Evolutionary conservation across 495 filamentous ascomycete species (phyloP), one percentile per base, ranked within the genome.

Genomic region (Penicillium ucsense): DNA sequence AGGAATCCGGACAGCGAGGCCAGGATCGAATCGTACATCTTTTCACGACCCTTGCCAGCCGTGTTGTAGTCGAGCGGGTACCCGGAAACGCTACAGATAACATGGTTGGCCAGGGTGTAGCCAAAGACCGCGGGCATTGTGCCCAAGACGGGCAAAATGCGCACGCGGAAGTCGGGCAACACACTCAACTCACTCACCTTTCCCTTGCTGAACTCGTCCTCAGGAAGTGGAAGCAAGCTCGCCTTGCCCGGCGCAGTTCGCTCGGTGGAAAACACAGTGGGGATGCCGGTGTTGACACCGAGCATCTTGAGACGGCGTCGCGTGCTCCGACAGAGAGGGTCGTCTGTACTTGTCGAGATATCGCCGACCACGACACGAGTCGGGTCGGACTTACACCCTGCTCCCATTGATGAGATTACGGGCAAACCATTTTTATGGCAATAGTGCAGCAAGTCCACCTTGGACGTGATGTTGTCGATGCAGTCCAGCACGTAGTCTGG

Each of bases 111-210:
- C 29, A 84, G 76, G 2, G 82, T 83, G 48, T 94, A 86, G 9
- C 92, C 92, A 68, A 99, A 99, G 0, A 96, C 79, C 3, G 91
- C 90, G 2, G 92, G 92, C 89, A 99, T 95, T 0, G 92, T 97
- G 3, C 92, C 92, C 11, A 99, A 66, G 0, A 99, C 92, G 0
- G 92, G 92, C 38, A 99, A 67, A 47, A 99, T 97, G 27, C 92
- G 81, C 11, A 94, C 86, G 6, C 92, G 76, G 68, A 99, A 99
- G 60, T 95, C 89, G 1, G 89, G 87, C 7, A 97, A 70, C 1
- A 94, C 84, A 31, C 88, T 85, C 4, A 97, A 68, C 56, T 97
- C 92, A 5, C 83, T 82, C 0, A 96, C 86, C 20, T 81, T 70
- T n/a, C 94, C 92, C 61, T 92, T 94, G 28, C 76, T 64, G 56